Conservation (phyloP, 1,284 basidiomycete species). For the Sporisorium graminicola region DNA sequence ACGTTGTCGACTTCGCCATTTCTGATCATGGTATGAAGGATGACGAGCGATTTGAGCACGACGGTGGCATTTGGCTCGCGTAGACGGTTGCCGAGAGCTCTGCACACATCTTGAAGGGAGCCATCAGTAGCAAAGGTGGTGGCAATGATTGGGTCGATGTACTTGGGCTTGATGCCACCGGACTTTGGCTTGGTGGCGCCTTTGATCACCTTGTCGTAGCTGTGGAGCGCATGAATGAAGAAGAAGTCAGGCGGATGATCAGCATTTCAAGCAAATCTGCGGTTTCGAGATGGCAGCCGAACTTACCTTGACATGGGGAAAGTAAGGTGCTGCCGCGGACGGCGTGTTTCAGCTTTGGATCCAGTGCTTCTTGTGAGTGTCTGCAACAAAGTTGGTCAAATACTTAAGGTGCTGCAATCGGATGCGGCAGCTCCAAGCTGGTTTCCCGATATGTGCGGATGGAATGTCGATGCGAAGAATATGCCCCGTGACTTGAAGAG, state of each 20-base stretch:
- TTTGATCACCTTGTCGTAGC: slow-evolving; percentile 68
- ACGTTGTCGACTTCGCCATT: slow-evolving; percentile 93
- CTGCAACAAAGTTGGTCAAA: not conserved
- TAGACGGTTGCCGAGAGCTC: slow-evolving; percentile 83
- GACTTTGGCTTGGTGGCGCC: slow-evolving; percentile 69
- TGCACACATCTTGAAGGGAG: slow-evolving; percentile 89
- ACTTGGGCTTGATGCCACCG: slow-evolving; percentile 66
- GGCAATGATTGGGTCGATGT: slow-evolving; percentile 82
- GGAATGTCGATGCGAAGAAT: not conserved
- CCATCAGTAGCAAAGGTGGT: slow-evolving; percentile 94
- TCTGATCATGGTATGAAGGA: slow-evolving; percentile 94
- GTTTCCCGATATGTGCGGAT: not conserved
- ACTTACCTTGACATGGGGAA: slow-evolving; percentile 21
- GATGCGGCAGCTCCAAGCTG: not conserved
- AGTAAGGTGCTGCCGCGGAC: not conserved
- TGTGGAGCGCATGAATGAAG: slow-evolving; percentile 1
- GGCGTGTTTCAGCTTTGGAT: not conserved
- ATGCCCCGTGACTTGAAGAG: not conserved
- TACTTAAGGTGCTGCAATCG: not conserved
- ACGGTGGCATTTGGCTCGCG: slow-evolving; percentile 91
- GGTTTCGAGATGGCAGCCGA: not conserved
- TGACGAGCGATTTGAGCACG: slow-evolving; percentile 95
- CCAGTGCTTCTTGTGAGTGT: not conserved
- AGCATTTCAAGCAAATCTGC: not conserved
- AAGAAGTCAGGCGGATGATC: not conserved